Conservation (phyloP, 768 basidiomycete genomes). For the Kondoa subrosea region DNA sequence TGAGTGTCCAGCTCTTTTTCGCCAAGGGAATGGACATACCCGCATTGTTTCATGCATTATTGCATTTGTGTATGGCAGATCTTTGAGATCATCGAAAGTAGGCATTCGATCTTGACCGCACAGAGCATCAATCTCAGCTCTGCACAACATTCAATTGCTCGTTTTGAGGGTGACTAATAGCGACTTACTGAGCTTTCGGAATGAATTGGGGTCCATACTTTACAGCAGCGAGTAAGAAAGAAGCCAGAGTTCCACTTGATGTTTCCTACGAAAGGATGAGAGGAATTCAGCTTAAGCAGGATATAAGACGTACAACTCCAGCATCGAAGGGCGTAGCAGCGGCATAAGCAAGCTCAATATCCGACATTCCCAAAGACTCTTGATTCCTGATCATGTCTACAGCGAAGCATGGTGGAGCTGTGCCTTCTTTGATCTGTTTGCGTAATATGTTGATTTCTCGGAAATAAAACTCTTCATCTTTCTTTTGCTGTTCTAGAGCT, state of each 20-base stretch:
- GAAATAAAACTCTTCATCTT: background rate
- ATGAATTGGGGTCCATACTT: background rate
- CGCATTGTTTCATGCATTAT: background rate
- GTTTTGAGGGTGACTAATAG: background rate
- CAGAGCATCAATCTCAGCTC: background rate
- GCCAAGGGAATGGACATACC: background rate
- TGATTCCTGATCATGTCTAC: background rate
- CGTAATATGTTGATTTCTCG: background rate
- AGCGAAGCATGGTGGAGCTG: background rate
- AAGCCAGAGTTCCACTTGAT: background rate
- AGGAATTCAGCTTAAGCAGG: background rate
- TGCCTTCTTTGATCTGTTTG: background rate
- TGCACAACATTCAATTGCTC: background rate
- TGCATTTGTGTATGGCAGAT: background rate
- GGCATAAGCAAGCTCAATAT: background rate
- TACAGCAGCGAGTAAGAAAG: background rate
- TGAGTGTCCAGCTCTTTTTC: background rate
- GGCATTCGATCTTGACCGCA: background rate
- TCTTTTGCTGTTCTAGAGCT: background rate
- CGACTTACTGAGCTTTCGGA: background rate
- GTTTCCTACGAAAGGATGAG: background rate
- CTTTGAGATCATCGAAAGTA: background rate
- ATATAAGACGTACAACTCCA: background rate
- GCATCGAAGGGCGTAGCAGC: background rate
- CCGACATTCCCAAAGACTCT: background rate